Percentiles rank a stretch among this genome's conserved stretches.
Evolutionary conservation across 768 basidiomycete genomes (phyloP).

Genomic region (Tylopilus vinaceipallidus): DNA sequence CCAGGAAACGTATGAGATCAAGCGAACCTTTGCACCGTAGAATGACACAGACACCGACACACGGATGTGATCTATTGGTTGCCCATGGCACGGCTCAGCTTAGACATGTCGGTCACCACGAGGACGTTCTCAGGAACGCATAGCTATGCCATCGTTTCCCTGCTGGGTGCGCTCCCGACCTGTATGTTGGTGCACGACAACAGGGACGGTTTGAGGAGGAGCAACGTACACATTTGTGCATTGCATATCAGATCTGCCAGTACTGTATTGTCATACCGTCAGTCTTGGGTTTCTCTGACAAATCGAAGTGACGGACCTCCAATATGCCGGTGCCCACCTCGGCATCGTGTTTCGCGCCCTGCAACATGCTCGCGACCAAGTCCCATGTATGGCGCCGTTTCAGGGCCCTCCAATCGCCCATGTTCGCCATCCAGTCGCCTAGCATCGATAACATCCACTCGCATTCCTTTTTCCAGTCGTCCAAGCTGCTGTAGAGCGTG

Average conservation of each 20-base stretch:
- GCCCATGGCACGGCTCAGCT: conserved; percentile 50
- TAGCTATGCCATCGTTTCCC: conserved; percentile 57
- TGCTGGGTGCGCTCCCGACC: conserved; percentile 29
- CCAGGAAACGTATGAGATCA: too few relatives aligned
- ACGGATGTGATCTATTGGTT: conserved; percentile 62
- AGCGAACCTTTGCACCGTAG: conserved; percentile 17
- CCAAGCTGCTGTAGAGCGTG: conserved; percentile 77
- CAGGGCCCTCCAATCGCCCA: conserved; percentile 78
- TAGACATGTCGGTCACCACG: conserved; percentile 45
- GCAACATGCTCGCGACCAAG: conserved; percentile 77
- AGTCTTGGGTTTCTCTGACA: too few relatives aligned
- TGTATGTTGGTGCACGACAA: conserved; percentile 85
- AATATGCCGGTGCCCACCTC: conserved; percentile 57
- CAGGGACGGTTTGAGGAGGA: conserved; percentile 67
- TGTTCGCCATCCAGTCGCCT: conserved; percentile 72
- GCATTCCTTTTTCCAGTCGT: conserved; percentile 86
- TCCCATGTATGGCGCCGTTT: conserved; percentile 88
- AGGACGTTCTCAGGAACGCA: conserved; percentile 66
- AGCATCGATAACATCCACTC: conserved; percentile 85
- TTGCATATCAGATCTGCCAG: conserved; percentile 75
- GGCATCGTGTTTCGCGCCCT: conserved; percentile 56
- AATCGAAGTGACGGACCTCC: conserved; percentile 48
- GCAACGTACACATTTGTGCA: conserved; percentile 61
- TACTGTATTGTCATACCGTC: conserved; percentile 54
- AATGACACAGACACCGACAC: conserved; percentile 46